Evolutionary conservation across 768 basidiomycete species (phyloP), one percentile per base, ranked within the genome.

Genomic region (Mycena epipterygia): DNA sequence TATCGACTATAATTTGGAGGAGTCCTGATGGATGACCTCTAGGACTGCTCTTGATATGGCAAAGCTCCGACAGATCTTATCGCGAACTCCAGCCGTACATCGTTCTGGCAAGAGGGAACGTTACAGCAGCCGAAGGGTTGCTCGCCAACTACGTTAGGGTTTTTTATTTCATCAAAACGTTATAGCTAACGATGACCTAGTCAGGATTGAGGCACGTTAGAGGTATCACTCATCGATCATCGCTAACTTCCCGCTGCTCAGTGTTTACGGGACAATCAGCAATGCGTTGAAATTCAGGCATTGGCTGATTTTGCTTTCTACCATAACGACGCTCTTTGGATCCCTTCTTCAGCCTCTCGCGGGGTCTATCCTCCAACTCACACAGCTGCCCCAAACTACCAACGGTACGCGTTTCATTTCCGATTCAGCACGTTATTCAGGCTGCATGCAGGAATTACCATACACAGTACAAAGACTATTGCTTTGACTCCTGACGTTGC

Each of bases 71-170:
- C 23, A 21, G 59, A 5, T 61, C 65, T 44, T 90, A 89, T 84
- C 76, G 84, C 37, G 82, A 83, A 39, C 76, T 86, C 72, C 89
- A 93, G 91, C 91, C 92, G 4, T 93, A 91, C 69, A 81, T 93
- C 14, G 79, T 85, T 11, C 77, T 93, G 17, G 84, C 87, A 13
- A 81, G 83, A 73, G 91, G 90, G 2, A 79, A 80, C 68, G 87
- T 86, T 1, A 76, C 81, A 5, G 90, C 91, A 4, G 83, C 89
- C 57, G 87, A 89, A 68, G 88, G 88, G 53, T 76, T 93, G 23
- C 81, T 93, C 23, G 75, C 91, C 21, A 88, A 93, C 76, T 93
- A 93, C 76, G 90, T 91, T 70, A 63, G 89, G 56, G 42, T 35
- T 64, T 37, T 44, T 46, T 35, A 8, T 32, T 33, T 33, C 32